Conservation (phyloP, 192 early-diverging fungal genomes). For the Linnemannia exigua region DNA sequence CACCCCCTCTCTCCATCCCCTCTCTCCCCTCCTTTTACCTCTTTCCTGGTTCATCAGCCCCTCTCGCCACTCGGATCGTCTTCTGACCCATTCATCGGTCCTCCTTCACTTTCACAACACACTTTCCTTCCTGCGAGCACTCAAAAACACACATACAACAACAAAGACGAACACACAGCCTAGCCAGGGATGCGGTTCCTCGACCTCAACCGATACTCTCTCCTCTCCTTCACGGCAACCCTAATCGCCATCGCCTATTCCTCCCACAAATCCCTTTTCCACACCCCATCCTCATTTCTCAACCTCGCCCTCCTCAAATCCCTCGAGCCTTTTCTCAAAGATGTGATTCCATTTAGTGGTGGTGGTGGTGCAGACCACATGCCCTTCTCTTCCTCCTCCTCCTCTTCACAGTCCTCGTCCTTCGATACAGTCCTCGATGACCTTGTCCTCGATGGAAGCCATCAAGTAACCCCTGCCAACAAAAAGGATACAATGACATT, state of each 20-base stretch:
- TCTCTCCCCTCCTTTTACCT: not conserved
- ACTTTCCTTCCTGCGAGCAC: not conserved
- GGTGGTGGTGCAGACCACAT: no score
- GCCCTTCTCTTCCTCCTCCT: conserved; percentile 11
- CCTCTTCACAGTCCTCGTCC: not conserved
- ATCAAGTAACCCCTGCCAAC: not conserved
- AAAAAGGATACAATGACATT: not conserved
- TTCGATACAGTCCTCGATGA: conserved; percentile 31
- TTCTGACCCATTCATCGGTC: no score
- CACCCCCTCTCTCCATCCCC: not conserved
- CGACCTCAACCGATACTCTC: conserved; percentile 55
- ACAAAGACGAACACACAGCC: not conserved
- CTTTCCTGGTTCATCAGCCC: conserved; percentile 1
- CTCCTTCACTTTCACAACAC: not conserved
- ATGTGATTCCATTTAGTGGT: conserved; percentile 48
- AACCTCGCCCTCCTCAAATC: conserved; percentile 54
- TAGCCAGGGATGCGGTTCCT: conserved; percentile 48
- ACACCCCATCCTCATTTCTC: conserved; percentile 48
- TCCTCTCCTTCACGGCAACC: conserved; percentile 46
- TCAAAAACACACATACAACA: not conserved
- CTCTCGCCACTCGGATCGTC: not conserved
- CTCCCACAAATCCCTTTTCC: conserved; percentile 49
- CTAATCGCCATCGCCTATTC: conserved; percentile 50
- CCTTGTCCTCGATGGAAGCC: not conserved
- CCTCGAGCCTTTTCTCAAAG: conserved; percentile 52